phyloP scores from a whole-genome alignment of 208 protist species.

The Trypanosoma lewisi region DNA sequence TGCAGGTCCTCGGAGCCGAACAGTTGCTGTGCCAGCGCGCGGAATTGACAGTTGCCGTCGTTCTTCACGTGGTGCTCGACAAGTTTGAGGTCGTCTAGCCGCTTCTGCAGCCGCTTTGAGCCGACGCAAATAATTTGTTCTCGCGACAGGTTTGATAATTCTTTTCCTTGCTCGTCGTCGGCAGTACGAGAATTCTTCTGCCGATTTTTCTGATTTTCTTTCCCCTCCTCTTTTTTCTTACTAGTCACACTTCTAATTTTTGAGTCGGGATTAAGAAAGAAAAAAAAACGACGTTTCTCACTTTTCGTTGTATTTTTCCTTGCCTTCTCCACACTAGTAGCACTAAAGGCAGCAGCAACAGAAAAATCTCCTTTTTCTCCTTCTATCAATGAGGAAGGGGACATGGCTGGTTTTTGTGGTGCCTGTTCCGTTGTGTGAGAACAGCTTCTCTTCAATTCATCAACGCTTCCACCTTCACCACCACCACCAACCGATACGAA shows the following conservation, averaged over 20 bases:
- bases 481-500: too few species aligned
- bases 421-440: too few species aligned
- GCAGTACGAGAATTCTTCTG: neutral
- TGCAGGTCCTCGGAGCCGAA: conserved; percentile 81
- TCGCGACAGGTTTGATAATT: conserved; percentile 19
- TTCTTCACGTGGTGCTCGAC: conserved; percentile 54
- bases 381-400: too few species aligned
- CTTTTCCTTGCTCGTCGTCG: conserved; percentile 8
- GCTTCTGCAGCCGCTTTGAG: conserved; percentile 48
- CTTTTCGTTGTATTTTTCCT: neutral
- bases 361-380: neutral
- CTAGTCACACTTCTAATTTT: neutral
- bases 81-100: conserved; percentile 59
- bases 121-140: conserved; percentile 73
- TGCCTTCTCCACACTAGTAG: neutral
- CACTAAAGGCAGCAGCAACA: neutral
- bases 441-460: too few species aligned
- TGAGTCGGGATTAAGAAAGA: neutral
- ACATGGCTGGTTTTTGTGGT: too few species aligned
- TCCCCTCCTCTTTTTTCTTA: neutral
- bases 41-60: conserved; percentile 91
- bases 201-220: neutral
- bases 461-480: too few species aligned
- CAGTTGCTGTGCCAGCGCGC: conserved; percentile 83
- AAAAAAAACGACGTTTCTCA: neutral